A percentile compares a stretch with the other conserved stretches of the same genome.
phyloP scores from a whole-genome alignment of 176 grass and related monocot species.

The Carex parvula region DNA sequence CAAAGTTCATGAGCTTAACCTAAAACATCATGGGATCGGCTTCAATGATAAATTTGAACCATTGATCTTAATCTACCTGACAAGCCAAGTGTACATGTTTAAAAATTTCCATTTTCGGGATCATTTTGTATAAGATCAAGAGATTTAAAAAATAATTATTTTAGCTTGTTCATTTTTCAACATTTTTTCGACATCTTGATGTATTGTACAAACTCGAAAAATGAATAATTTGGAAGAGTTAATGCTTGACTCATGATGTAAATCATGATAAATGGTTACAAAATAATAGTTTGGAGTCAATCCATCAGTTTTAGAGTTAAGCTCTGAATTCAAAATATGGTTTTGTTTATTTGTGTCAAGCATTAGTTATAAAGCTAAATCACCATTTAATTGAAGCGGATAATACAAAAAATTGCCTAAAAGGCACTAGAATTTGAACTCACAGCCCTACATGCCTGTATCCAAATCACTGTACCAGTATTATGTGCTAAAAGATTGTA shows the following conservation, averaged over 20 bases:
- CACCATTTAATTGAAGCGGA: not conserved
- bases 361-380: not conserved
- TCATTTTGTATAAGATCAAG: not conserved
- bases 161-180: not conserved
- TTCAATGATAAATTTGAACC: constrained; percentile 10
- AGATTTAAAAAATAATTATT: not conserved
- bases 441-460: not conserved
- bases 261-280: not conserved
- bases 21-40: not conserved
- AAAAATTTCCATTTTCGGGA: not conserved
- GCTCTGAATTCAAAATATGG: not conserved
- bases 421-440: not conserved
- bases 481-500: not conserved
- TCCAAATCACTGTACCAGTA: not conserved
- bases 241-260: not conserved
- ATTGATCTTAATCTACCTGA: not conserved
- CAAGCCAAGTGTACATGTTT: not conserved
- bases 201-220: not conserved
- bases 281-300: not conserved
- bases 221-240: not conserved
- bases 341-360: not conserved
- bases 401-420: not conserved
- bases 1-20: not conserved
- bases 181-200: not conserved
- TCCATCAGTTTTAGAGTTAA: not conserved